Conservation (phyloP, 306 rosid species). For the Pachyrhizus erosus region DNA sequence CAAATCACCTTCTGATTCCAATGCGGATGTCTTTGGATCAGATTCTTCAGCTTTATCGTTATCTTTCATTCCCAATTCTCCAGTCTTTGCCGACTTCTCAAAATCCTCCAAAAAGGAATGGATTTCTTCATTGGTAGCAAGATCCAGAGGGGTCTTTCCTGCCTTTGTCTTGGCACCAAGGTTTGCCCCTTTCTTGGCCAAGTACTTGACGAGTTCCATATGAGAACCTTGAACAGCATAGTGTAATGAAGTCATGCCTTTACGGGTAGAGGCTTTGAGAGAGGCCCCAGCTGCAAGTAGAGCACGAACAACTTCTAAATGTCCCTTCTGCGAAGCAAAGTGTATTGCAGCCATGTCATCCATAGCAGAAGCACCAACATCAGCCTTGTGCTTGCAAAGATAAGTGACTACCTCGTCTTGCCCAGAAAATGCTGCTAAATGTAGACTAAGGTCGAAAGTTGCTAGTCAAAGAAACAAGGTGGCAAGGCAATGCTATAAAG, state of each 20-base stretch:
- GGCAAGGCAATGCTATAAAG: background rate
- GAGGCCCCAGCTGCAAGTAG: conserved; percentile 73
- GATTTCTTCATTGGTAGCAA: conserved; percentile 73
- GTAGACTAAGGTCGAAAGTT: conserved; percentile 64
- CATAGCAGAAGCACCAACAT: conserved; percentile 92
- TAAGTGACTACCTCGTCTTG: conserved; percentile 68
- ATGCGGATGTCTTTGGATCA: conserved; percentile 49
- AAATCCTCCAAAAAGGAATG: conserved; percentile 65
- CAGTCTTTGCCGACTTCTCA: conserved; percentile 53
- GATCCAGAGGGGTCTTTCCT: conserved; percentile 80
- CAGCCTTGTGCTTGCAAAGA: conserved; percentile 91
- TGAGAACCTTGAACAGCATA: conserved; percentile 87
- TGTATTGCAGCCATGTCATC: conserved; percentile 97
- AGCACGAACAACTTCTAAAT: conserved; percentile 67
- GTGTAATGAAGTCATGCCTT: conserved; percentile 84
- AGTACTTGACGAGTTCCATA: conserved; percentile 82
- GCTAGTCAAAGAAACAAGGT: conserved; percentile 68
- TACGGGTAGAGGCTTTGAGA: conserved; percentile 72
- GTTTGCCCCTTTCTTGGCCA: conserved; percentile 80
- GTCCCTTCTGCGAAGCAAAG: conserved; percentile 95
- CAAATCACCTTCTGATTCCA: conserved; percentile 49
- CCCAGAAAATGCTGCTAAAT: conserved; percentile 96
- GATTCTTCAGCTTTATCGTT: conserved; percentile 59
- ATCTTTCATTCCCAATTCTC: conserved; percentile 47
- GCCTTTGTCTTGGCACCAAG: conserved; percentile 71